Conservation (phyloP, 306 rosid species). For the Gleditsia sinensis region DNA sequence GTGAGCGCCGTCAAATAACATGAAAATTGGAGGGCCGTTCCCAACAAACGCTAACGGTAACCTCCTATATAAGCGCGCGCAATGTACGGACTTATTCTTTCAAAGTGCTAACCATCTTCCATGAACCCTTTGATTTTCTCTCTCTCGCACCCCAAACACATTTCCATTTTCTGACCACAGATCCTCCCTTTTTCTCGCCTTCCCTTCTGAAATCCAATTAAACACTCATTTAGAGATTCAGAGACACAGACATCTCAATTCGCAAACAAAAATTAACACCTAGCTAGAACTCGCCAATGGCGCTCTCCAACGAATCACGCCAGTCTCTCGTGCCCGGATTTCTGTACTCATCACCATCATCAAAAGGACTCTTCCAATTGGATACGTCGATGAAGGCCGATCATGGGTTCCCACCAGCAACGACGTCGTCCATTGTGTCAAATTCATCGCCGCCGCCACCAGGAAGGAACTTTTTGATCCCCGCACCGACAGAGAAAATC, state of each 20-base stretch:
- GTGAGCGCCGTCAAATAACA: not conserved
- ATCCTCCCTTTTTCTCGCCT: conserved; percentile 32
- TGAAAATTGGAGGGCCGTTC: conserved; percentile 3
- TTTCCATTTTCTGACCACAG: conserved; percentile 29
- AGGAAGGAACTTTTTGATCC: conserved; percentile 37
- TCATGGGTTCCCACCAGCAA: conserved; percentile 19
- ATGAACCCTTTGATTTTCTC: not conserved
- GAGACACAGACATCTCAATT: not conserved
- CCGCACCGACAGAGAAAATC: conserved; percentile 56
- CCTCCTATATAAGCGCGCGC: conserved; percentile 21
- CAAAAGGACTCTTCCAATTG: conserved; percentile 36
- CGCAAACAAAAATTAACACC: not conserved
- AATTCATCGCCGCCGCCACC: conserved; percentile 16
- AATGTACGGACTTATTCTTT: conserved; percentile 16
- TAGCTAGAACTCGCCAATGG: conserved; percentile 32
- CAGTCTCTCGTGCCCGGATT: conserved; percentile 58
- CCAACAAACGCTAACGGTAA: no score
- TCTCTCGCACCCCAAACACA: not conserved
- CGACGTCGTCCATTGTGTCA: conserved; percentile 5
- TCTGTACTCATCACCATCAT: conserved; percentile 45
- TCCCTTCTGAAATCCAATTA: not conserved
- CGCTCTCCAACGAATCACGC: conserved; percentile 40
- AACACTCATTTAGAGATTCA: not conserved
- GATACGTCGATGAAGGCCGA: conserved; percentile 18
- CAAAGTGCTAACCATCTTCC: not conserved